Evolutionary conservation across 2,329 filamentous ascomycete species (phyloP).

Genomic region (Macroventuria anomochaeta): DNA sequence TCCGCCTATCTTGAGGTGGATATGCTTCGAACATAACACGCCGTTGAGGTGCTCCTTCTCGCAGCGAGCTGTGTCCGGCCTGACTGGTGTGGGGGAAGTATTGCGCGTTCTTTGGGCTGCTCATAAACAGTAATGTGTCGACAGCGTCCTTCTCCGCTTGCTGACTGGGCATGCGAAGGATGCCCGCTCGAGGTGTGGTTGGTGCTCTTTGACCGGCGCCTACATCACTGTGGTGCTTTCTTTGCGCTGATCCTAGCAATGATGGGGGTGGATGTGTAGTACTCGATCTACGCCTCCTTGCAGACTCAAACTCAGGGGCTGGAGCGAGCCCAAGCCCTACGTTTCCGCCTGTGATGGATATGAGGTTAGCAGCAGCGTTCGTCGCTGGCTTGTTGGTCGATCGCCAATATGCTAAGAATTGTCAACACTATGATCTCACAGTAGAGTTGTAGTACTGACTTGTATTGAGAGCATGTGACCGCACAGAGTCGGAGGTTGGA

Average conservation of each 20-base stretch:
- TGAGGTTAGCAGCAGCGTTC: constrained; percentile 36
- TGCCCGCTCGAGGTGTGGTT: constrained; percentile 51
- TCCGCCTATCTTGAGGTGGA: constrained; percentile 32
- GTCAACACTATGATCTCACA: not conserved
- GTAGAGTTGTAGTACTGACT: constrained; percentile 22
- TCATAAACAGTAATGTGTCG: constrained; percentile 81
- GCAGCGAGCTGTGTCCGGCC: constrained; percentile 39
- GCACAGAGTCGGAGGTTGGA: constrained; percentile 37
- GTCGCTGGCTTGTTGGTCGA: constrained; percentile 34
- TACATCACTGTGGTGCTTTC: constrained; percentile 44
- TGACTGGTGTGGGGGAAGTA: constrained; percentile 36
- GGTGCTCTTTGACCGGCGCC: constrained; percentile 37
- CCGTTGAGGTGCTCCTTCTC: constrained; percentile 38
- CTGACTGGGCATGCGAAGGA: constrained; percentile 72
- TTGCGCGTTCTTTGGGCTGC: constrained; percentile 73
- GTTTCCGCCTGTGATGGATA: constrained; percentile 37
- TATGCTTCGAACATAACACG: constrained; percentile 49
- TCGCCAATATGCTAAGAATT: constrained; percentile 37
- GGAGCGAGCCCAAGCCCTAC: constrained; percentile 39
- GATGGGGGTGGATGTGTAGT: constrained; percentile 42
- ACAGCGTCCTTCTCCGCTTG: constrained; percentile 80
- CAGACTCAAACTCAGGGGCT: constrained; percentile 40
- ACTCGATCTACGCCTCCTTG: constrained; percentile 47
- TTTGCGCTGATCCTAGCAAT: constrained; percentile 34
- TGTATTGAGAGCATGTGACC: constrained; percentile 32